Evolutionary conservation across 2,329 filamentous ascomycete species (phyloP), one percentile per base, ranked within the genome.

Genomic region (Microcyclosporella mali): DNA sequence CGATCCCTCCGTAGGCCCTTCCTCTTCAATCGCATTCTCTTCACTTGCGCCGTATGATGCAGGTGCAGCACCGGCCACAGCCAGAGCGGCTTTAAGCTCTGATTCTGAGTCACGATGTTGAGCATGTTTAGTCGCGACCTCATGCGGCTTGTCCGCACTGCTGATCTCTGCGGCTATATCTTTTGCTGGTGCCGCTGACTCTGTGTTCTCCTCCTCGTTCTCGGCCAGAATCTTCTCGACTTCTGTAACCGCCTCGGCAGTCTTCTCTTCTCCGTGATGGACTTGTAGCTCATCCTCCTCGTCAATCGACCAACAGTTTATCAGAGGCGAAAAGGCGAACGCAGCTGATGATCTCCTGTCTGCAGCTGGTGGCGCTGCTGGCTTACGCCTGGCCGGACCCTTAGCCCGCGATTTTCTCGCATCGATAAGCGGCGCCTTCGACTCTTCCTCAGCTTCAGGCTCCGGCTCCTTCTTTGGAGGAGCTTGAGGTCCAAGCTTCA

Each of bases 401-500:
- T 87, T 82, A 16, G 92, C 92, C 53, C 92, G 78, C 17, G 88
- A 81, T 70, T 97, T 97, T 52, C 92, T 79, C 28, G 89, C 88
- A 71, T 98, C 92, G 16, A 76, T 75, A 18, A 98, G 71, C n/a
- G 89, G 88, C 9, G 76, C 80, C 64, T 88, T 87, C 53, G 75
- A 70, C 46, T 78, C 79, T 2, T 66, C 67, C 35, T 78, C 76
- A 43, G 79, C 74, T 40, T 81, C 73, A 11, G 72, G 68, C 8
- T 69, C 62, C 31, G 74, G 69, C 51, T 89, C 83, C 58, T 85
- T 82, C 70, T 88, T 89, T 1, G 81, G 78, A 34, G 58, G 57
- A 8, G 75, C 79, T 55, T 86, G 82, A n/a, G 89, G 90, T 1
- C 92, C 92, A 28, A 94, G 69, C 60, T 88, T 83, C 19, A 98